Percentiles rank a stretch among this genome's conserved stretches.
phyloP scores from a whole-genome alignment of 768 basidiomycete genomes.

The Calocybe indica region DNA sequence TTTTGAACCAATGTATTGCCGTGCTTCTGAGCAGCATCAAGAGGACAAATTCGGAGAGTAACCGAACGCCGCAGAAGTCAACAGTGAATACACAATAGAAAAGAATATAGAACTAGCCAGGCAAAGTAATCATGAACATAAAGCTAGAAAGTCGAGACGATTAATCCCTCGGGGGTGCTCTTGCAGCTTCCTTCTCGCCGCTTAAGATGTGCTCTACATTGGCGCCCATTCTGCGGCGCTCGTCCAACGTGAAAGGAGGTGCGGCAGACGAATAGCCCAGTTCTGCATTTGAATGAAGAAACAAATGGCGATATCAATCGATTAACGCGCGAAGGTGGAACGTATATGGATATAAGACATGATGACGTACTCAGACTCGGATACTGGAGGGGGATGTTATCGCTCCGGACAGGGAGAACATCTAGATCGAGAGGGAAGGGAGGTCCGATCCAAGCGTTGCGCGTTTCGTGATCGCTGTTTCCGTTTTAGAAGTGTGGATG shows the following conservation, averaged over 20 bases:
- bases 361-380: slow-evolving; percentile 49
- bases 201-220: slow-evolving; percentile 54
- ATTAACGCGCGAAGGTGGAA: neutral
- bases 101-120: too few species aligned
- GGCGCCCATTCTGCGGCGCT: slow-evolving; percentile 53
- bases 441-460: slow-evolving; percentile 70
- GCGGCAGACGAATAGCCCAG: slow-evolving; percentile 61
- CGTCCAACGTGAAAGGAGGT: slow-evolving; percentile 48
- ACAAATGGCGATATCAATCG: too few species aligned
- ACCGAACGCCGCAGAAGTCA: too few species aligned
- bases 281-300: slow-evolving; percentile 28
- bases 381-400: slow-evolving; percentile 64
- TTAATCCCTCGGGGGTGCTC: slow-evolving; percentile 40
- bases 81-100: too few species aligned
- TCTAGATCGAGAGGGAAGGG: slow-evolving; percentile 63
- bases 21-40: too few species aligned
- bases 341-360: neutral
- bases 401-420: slow-evolving; percentile 41
- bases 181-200: slow-evolving; percentile 63
- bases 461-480: slow-evolving; percentile 62
- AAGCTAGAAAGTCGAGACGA: too few species aligned
- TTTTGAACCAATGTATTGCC: too few species aligned
- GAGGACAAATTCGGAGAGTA: too few species aligned
- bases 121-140: too few species aligned
- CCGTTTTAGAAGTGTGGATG: too few species aligned